phyloP scores from a whole-genome alignment of 2,329 filamentous ascomycete species.

The Plenodomus biglobosus region DNA sequence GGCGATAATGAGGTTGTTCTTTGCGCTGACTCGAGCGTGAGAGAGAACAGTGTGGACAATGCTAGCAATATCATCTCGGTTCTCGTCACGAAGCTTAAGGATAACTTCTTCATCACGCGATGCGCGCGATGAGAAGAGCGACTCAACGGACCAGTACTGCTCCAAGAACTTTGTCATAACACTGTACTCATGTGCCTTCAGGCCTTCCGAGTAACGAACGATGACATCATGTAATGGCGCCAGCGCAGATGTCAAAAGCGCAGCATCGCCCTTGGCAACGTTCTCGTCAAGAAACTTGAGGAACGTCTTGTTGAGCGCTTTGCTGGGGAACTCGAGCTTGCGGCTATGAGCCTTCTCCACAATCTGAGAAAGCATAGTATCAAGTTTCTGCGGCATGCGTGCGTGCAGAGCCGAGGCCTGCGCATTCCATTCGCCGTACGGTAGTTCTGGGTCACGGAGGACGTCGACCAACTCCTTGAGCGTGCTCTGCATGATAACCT shows the following conservation, averaged over 20 bases:
- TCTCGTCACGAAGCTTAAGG: conserved; percentile 88
- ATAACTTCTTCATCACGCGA: conserved; percentile 91
- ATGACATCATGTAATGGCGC: conserved; percentile 77
- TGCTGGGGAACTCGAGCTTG: conserved; percentile 86
- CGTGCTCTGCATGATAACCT: conserved; percentile 87
- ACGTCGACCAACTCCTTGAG: conserved; percentile 89
- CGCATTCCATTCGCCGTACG: conserved; percentile 94
- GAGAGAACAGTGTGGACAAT: conserved; percentile 90
- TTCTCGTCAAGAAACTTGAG: conserved; percentile 88
- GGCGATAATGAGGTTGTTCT: conserved; percentile 90
- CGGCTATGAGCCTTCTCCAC: conserved; percentile 80
- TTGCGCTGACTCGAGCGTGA: conserved; percentile 86
- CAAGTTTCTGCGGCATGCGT: conserved; percentile 93
- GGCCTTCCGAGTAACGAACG: conserved; percentile 77
- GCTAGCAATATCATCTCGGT: conserved; percentile 86
- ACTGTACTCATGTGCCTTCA: conserved; percentile 85
- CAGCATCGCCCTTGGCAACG: conserved; percentile 70
- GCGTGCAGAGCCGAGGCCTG: conserved; percentile 96
- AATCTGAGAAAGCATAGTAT: conserved; percentile 76
- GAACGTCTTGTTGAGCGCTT: conserved; percentile 80
- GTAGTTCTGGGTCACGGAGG: conserved; percentile 83
- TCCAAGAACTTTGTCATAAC: conserved; percentile 79
- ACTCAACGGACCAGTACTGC: conserved; percentile 80
- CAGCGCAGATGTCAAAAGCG: conserved; percentile 71
- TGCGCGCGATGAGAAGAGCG: conserved; percentile 80